A percentile compares a stretch with the other conserved stretches of the same genome.
Conservation (phyloP, 805 yeast genomes). For the Candida michaelii region DNA sequence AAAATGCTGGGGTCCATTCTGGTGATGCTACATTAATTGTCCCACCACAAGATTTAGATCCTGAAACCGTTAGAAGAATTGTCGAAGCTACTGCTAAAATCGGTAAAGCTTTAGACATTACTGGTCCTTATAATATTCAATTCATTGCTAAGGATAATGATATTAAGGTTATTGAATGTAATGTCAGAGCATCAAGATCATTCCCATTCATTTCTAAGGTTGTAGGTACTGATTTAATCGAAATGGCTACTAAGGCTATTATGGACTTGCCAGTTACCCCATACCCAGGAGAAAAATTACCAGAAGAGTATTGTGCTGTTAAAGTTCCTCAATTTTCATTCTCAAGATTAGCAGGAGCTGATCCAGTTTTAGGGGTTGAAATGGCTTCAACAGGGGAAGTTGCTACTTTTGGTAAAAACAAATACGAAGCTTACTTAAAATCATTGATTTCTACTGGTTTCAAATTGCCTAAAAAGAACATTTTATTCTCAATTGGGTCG, state of each 20-base stretch:
- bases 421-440: slow-evolving; percentile 96
- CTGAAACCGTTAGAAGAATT: slow-evolving; percentile 86
- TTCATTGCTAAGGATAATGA: slow-evolving; percentile 65
- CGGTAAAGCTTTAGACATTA: slow-evolving; percentile 89
- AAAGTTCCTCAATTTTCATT: slow-evolving; percentile 99
- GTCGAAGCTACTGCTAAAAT: slow-evolving; percentile 94
- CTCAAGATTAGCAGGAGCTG: slow-evolving; percentile 98
- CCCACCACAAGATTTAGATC: slow-evolving; percentile 86
- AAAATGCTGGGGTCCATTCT: slow-evolving; percentile 97
- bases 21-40: slow-evolving; percentile 96
- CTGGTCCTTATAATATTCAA: slow-evolving; percentile 99
- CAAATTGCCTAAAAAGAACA: slow-evolving; percentile 91
- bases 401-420: slow-evolving; percentile 93
- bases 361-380: slow-evolving; percentile 98
- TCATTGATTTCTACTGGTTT: slow-evolving; percentile 94
- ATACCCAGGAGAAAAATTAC: slow-evolving; percentile 85
- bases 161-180: slow-evolving; percentile 96
- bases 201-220: slow-evolving; percentile 99
- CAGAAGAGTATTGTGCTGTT: slow-evolving; percentile 78
- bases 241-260: slow-evolving; percentile 88
- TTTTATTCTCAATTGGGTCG: slow-evolving; percentile 91
- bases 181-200: slow-evolving; percentile 96
- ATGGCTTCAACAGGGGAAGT: slow-evolving; percentile 99
- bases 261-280: slow-evolving; percentile 83
- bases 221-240: slow-evolving; percentile 90